Base-by-base conservation (phyloP, 257 asterid species). In the Solanum tacnaense region DNA sequence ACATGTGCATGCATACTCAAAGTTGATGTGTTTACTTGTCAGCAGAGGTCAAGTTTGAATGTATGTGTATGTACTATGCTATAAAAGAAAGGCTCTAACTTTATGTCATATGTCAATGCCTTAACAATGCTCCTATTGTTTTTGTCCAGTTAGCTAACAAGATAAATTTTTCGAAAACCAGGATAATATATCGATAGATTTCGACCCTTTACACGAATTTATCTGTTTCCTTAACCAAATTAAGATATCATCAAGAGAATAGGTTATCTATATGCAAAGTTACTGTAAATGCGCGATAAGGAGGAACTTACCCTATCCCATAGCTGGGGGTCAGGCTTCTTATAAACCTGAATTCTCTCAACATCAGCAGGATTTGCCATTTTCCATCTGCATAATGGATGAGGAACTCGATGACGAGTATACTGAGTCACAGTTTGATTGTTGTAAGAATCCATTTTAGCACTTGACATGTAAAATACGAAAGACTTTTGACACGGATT, bases 401-500 rank as follows among this genome's bases (percentile, higher is more conserved):
- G 94, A 68, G 92, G 88, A 73, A 60, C 89, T 1, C 39, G 90
- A 84, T 94, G 93, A 67, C 86, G 92, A 38, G 38, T 36, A 75
- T 96, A 95, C 75, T 86, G 89, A 6, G 91, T 94, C 88, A 92
- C 81, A 1, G 97, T 96, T 44, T 34, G 88, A 68, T 93, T 93
- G 8, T 81, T 86, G 15, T 38, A 21, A 1, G 85, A 36, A 39
- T 93, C 92, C 92, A 93, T 90, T 87, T 90, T 87, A 0, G 93
- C 93, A 20, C 73, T 89, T 0, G 95, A 91, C 81, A 96, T 65
- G 86, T 95, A 94, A 88, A 93, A 96, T 58, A 94, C 92, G 58
- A 92, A 95, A 6, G 98, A 93, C 90, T 93, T 95, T 89, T 95
- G 98, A 84, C 99, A 96, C 0, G 93, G 96, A 58, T 94, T 93